Evolutionary conservation across 176 grass and related monocot species (phyloP).

Genomic region (Urochloa ruziziensis): DNA sequence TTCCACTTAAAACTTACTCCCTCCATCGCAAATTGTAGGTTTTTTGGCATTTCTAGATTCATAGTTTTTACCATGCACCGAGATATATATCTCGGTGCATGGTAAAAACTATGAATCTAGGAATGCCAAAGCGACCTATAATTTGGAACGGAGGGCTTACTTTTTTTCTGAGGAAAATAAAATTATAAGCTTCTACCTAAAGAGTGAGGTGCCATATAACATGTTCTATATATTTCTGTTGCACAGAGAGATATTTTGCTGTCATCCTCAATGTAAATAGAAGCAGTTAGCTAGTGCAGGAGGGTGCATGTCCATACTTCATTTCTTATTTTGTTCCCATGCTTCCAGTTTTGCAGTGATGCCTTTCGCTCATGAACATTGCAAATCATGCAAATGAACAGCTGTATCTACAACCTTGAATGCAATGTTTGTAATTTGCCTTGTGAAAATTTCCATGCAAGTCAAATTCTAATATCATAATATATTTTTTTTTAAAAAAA

Average conservation of each 20-base stretch:
- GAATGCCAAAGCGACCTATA: too few relatives aligned
- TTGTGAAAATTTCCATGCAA: slow-evolving; percentile 5
- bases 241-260: background rate
- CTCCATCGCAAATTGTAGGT: too few relatives aligned
- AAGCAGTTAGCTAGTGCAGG: slow-evolving; percentile 15
- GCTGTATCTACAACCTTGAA: background rate
- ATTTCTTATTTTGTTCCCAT: background rate
- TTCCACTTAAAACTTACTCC: slow-evolving; percentile 12
- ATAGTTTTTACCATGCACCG: too few relatives aligned
- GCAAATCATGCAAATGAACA: slow-evolving; percentile 10
- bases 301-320: slow-evolving; percentile 6
- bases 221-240: slow-evolving; percentile 11
- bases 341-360: background rate
- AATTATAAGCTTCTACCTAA: slow-evolving; percentile 5
- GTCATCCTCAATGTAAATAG: slow-evolving; percentile 14
- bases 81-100: too few relatives aligned
- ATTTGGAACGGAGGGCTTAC: too few relatives aligned
- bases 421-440: background rate
- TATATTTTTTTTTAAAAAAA: background rate
- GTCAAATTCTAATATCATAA: background rate
- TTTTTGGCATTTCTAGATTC: too few relatives aligned
- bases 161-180: background rate
- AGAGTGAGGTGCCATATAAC: background rate
- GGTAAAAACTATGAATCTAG: too few relatives aligned
- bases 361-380: background rate